Evolutionary conservation across 768 basidiomycete genomes (phyloP), one percentile per base, ranked within the genome.

Genomic region (Russula sp.): DNA sequence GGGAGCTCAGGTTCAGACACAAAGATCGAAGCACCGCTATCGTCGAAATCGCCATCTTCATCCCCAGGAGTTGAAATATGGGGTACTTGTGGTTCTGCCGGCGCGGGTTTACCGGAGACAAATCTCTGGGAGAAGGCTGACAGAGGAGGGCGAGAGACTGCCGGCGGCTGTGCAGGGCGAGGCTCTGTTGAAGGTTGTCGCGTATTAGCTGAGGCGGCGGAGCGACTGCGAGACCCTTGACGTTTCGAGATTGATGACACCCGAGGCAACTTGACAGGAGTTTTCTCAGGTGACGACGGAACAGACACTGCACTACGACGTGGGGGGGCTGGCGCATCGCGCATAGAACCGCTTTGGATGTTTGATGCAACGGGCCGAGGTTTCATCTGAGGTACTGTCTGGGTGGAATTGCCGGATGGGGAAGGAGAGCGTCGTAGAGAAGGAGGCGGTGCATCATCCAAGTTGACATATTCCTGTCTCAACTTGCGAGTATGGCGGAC

Each of bases 391-490:
- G 35, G 40, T 22, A 37, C 34, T 40, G 45, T 16, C 50, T 49
- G 37, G 16, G 44, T 18, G 13, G 49, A 47, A 44, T 39, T 20
- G 34, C 34, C 48, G 2, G 67, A 68, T n/a, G 67, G 65, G 3
- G 67, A 68, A 31, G 67, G 67, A 20, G 67, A 66, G 11, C 67
- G 67, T 13, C 67, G 67, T 20, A 66, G 31, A 48, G 67, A 66
- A 20, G 62, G 61, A 6, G 67, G 67, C 18, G 67, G 67, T 16
- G 67, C 61, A 13, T 68, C 67, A 60, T 68, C 67, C 34, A 68
- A 39, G 22, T 68, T 66, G 57, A 68, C 64, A 42, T 62, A 66
- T 62, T 68, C 67, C 11, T 44, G 65, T 47, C 40, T 54, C 22
- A 55, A 10, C 22, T 14, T 55, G 35, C 53, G 56, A 37, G 55